Evolutionary conservation across 352 stramenopile genomes (phyloP).

Genomic region (Pythium apleroticum): DNA sequence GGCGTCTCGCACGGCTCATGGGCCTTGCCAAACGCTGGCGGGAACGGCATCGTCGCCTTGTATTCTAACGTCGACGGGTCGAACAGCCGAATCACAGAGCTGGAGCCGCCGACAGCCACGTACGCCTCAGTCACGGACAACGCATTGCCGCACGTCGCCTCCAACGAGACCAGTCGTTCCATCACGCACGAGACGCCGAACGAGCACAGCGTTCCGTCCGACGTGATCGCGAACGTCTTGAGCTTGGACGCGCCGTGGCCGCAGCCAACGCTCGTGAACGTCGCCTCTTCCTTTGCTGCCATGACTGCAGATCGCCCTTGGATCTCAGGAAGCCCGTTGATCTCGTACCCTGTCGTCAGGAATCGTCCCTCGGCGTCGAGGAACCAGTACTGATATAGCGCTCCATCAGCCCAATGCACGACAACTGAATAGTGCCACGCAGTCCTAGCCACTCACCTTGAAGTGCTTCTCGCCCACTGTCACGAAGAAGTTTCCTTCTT

Average conservation of each 20-base stretch:
- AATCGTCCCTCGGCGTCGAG: constrained; percentile 54
- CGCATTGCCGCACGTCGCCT: constrained; percentile 55
- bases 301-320: constrained; percentile 56
- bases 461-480: constrained; percentile 81
- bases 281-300: constrained; percentile 58
- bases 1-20: constrained; percentile 22
- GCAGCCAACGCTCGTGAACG: constrained; percentile 70
- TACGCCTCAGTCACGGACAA: constrained; percentile 79
- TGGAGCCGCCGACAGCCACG: constrained; percentile 64
- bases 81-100: constrained; percentile 69
- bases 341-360: constrained; percentile 46
- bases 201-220: constrained; percentile 72
- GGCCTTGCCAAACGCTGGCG: constrained; percentile 59
- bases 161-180: constrained; percentile 74
- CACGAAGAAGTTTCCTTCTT: constrained; percentile 77
- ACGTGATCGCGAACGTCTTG: constrained; percentile 75
- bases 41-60: constrained; percentile 69
- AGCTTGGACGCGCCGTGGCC: constrained; percentile 48
- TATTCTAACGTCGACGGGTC: constrained; percentile 75
- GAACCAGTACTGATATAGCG: constrained; percentile 68
- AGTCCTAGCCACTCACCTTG: constrained; percentile 39
- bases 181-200: constrained; percentile 74
- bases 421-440: background rate
- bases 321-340: constrained; percentile 64
- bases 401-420: background rate